These are phyloP conservation scores for Malassezia obtusa DNA, from an alignment of 1,284 basidiomycete species.

Conservation along the genomic window DNA sequence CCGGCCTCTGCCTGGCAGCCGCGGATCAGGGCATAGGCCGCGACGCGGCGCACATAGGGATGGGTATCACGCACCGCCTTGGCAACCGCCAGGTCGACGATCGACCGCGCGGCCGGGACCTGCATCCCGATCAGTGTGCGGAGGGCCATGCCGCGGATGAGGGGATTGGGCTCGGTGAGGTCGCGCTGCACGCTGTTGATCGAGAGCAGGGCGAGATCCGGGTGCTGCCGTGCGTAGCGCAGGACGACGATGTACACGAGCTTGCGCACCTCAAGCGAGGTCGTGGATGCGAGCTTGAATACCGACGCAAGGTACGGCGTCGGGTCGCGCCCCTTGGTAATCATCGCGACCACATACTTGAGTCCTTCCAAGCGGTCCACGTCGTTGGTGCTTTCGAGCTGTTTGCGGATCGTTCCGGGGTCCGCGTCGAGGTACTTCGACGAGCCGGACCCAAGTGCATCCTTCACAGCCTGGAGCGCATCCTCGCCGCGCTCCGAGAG, in stretches of 20 bases:
- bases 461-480: constrained; percentile 38
- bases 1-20: constrained; percentile 56
- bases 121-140: constrained; percentile 86
- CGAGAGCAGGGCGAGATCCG: constrained; percentile 85
- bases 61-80: constrained; percentile 82
- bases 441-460: constrained; percentile 29
- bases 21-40: constrained; percentile 78
- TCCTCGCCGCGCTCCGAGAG: constrained; percentile 43
- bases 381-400: constrained; percentile 37
- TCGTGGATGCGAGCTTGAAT: constrained; percentile 43
- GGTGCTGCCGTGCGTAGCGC: constrained; percentile 63
- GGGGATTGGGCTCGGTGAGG: constrained; percentile 76
- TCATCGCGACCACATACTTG: constrained; percentile 52
- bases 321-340: constrained; percentile 83
- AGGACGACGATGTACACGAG: constrained; percentile 95
- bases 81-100: constrained; percentile 78
- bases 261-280: constrained; percentile 76
- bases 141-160: constrained; percentile 77
- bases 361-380: constrained; percentile 38
- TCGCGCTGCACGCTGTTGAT: constrained; percentile 99
- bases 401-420: constrained; percentile 28
- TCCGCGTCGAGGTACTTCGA: constrained; percentile 39
- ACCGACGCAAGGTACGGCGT: constrained; percentile 58
- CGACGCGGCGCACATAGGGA: constrained; percentile 84
- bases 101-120: constrained; percentile 72